phyloP scores from a whole-genome alignment of 1,284 basidiomycete genomes.

The Sanghuangporus weigelae region DNA sequence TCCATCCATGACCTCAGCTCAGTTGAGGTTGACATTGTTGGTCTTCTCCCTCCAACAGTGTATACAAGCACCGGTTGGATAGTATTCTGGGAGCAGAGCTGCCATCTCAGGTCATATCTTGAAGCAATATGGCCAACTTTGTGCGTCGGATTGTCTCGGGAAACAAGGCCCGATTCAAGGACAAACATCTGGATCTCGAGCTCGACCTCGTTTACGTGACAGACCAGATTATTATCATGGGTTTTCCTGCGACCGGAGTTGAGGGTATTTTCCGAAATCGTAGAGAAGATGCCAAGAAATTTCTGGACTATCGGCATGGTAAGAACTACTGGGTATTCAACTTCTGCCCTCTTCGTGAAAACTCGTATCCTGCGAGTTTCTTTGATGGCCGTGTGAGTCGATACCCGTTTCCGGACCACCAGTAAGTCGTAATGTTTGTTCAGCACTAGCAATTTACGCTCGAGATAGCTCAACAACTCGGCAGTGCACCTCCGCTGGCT shows the following conservation, averaged over 20 bases:
- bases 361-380: conserved; percentile 54
- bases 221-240: conserved; percentile 79
- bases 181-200: conserved; percentile 63
- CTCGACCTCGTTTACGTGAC: conserved; percentile 86
- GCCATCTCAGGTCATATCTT: neutral
- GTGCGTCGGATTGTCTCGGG: conserved; percentile 68
- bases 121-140: conserved; percentile 47
- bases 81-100: neutral
- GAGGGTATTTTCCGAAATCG: conserved; percentile 81
- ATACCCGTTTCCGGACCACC: conserved; percentile 87
- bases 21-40: neutral
- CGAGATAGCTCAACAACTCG: neutral
- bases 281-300: conserved; percentile 71
- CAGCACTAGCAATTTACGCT: neutral
- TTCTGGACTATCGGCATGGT: conserved; percentile 70
- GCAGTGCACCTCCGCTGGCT: conserved; percentile 78
- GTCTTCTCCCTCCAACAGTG: neutral
- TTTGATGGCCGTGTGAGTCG: conserved; percentile 74
- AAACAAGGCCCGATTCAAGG: conserved; percentile 73
- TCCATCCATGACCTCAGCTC: neutral
- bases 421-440: conserved; percentile 42
- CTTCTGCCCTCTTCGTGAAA: conserved; percentile 75
- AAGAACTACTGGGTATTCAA: conserved; percentile 86
- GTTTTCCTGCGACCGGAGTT: conserved; percentile 81
- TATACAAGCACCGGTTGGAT: no score